Percentiles rank a stretch among this genome's conserved stretches.
Conservation (phyloP, 495 filamentous ascomycete species). For the Annulohypoxylon stygium region DNA sequence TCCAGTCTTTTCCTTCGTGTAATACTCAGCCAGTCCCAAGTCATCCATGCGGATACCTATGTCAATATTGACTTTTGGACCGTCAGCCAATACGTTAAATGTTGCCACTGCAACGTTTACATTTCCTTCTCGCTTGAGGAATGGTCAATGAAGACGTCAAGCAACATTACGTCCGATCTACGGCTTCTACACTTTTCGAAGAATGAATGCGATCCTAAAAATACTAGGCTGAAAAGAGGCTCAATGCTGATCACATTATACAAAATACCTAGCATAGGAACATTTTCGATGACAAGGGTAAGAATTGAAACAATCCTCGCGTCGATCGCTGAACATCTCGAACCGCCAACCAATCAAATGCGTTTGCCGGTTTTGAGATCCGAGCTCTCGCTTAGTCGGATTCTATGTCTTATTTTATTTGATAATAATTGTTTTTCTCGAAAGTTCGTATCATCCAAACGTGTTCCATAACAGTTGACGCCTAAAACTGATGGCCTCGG, state of each 20-base stretch:
- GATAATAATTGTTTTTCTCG: background rate
- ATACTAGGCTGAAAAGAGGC: conserved; percentile 28
- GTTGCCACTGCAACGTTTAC: background rate
- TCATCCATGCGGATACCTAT: background rate
- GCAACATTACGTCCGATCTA: background rate
- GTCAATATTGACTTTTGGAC: background rate
- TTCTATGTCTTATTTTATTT: conserved; percentile 1
- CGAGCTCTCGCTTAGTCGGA: conserved; percentile 13
- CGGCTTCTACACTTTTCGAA: background rate
- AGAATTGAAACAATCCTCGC: conserved; percentile 24
- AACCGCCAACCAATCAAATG: conserved; percentile 19
- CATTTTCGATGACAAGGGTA: conserved; percentile 18
- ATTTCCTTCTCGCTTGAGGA: background rate
- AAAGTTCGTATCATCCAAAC: conserved; percentile 8
- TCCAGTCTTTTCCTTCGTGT: background rate
- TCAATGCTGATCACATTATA: conserved; percentile 39
- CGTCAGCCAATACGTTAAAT: background rate
- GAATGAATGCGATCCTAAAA: background rate
- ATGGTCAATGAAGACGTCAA: background rate
- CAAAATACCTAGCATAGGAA: conserved; percentile 12
- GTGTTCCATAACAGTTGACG: background rate
- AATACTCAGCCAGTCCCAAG: background rate
- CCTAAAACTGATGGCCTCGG: background rate
- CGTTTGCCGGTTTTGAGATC: background rate
- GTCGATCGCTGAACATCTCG: conserved; percentile 22